Conservation (phyloP, 2,329 filamentous ascomycete species). For the Fusarium sp. region DNA sequence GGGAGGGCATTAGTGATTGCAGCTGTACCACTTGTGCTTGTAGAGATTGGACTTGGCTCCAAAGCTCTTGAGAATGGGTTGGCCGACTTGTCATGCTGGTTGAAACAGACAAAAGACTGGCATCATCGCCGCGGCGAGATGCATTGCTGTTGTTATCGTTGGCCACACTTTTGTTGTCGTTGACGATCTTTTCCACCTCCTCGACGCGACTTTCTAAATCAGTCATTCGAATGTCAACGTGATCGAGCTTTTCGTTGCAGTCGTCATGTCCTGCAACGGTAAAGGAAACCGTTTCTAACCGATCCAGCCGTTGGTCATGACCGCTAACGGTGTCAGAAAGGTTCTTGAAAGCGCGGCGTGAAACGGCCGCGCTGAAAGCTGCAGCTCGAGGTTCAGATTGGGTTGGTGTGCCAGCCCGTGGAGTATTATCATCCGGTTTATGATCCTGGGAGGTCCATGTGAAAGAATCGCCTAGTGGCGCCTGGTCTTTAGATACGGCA, state of each 20-base stretch:
- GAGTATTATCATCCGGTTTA: conserved; percentile 36
- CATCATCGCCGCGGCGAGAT: conserved; percentile 57
- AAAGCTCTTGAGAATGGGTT: conserved; percentile 60
- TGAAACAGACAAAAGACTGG: conserved; percentile 61
- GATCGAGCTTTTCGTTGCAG: conserved; percentile 75
- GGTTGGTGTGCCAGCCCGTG: conserved; percentile 42
- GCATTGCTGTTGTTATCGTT: conserved; percentile 60
- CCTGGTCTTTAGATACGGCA: conserved; percentile 32
- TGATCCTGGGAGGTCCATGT: conserved; percentile 41
- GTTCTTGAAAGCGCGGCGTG: conserved; percentile 57
- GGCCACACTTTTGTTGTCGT: conserved; percentile 59
- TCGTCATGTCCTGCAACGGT: conserved; percentile 75
- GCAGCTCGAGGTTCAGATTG: conserved; percentile 47
- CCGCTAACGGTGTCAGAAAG: conserved; percentile 66
- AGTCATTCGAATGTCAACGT: conserved; percentile 73
- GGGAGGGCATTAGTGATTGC: conserved; percentile 72
- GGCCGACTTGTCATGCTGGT: conserved; percentile 57
- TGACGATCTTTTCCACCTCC: conserved; percentile 67
- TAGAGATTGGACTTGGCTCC: conserved; percentile 63
- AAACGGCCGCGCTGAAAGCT: conserved; percentile 41
- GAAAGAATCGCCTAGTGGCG: conserved; percentile 44
- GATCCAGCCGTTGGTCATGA: conserved; percentile 74
- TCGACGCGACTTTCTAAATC: conserved; percentile 75
- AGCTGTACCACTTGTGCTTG: conserved; percentile 66
- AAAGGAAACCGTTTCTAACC: conserved; percentile 78